Evolutionary conservation across 2,329 filamentous ascomycete species (phyloP).

Genomic region (Colletotrichum brevisporum): DNA sequence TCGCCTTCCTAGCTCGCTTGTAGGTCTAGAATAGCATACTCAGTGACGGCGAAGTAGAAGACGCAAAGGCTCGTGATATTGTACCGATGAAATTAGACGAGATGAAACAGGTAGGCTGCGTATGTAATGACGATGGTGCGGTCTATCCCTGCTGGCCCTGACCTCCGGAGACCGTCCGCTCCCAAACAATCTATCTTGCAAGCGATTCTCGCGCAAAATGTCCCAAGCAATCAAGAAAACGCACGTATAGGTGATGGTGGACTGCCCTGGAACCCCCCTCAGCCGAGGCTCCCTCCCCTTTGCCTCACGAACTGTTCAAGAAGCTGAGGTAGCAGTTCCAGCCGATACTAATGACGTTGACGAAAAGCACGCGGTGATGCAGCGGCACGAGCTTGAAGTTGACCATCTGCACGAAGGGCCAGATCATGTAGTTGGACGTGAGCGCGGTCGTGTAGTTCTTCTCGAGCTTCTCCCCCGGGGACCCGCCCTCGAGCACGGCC

Average conservation of each 20-base stretch:
- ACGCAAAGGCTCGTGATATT: too few species aligned
- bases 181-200: slow-evolving; percentile 20
- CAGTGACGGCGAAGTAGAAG: too few species aligned
- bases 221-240: background rate
- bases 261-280: too few species aligned
- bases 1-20: too few species aligned
- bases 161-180: slow-evolving; percentile 1
- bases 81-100: background rate
- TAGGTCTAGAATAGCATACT: too few species aligned
- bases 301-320: slow-evolving; percentile 65
- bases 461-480: slow-evolving; percentile 75
- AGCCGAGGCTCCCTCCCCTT: background rate
- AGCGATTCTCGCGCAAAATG: background rate
- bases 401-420: slow-evolving; percentile 86
- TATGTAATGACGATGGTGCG: slow-evolving; percentile 6
- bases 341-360: slow-evolving; percentile 82
- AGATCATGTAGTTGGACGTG: slow-evolving; percentile 87
- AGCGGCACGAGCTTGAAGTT: slow-evolving; percentile 92
- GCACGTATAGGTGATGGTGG: background rate
- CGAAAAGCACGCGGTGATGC: slow-evolving; percentile 86
- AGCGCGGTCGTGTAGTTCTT: slow-evolving; percentile 80
- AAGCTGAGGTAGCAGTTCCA: slow-evolving; percentile 77
- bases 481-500: slow-evolving; percentile 82
- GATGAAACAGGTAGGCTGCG: background rate
- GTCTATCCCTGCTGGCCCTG: slow-evolving; percentile 7